phyloP scores from a whole-genome alignment of 768 basidiomycete genomes.

The Tylopilus balloui region DNA sequence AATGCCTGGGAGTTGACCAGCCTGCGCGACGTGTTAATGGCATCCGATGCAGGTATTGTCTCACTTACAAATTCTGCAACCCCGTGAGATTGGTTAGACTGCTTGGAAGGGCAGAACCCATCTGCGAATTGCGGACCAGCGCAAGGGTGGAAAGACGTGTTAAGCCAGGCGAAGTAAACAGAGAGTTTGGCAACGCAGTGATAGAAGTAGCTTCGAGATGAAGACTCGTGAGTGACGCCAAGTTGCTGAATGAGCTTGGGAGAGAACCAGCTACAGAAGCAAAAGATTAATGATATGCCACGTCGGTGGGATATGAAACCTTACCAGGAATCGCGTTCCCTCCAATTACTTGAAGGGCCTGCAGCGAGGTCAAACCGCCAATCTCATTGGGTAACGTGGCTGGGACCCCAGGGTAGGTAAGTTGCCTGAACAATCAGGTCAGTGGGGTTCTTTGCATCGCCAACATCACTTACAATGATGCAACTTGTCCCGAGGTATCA shows the following conservation, averaged over 20 bases:
- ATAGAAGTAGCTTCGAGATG: conserved; percentile 41
- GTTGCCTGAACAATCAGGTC: conserved; percentile 22
- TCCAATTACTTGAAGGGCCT: conserved; percentile 38
- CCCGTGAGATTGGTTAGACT: conserved; percentile 29
- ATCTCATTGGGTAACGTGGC: conserved; percentile 40
- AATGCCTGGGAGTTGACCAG: conserved; percentile 36
- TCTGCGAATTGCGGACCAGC: conserved; percentile 38
- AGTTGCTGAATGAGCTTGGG: conserved; percentile 35
- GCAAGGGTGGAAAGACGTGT: conserved; percentile 33
- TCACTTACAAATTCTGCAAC: conserved; percentile 39
- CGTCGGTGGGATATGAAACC: conserved; percentile 5
- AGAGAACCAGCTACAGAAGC: conserved; percentile 36
- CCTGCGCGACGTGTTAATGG: conserved; percentile 21
- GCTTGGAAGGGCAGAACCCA: conserved; percentile 37
- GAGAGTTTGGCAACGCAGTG: conserved; percentile 30
- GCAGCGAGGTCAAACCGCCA: conserved; percentile 36
- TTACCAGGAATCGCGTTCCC: conserved; percentile 40
- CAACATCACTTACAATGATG: conserved; percentile 36
- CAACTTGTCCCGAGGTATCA: conserved; percentile 37
- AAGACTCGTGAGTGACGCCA: conserved; percentile 37
- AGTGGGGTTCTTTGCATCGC: background rate
- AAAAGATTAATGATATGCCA: background rate
- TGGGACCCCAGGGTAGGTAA: conserved; percentile 47
- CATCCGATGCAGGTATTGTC: background rate
- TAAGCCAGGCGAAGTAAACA: conserved; percentile 33